Base-by-base conservation (phyloP, 1,139 yeast genomes). In the Eremothecium cymbalariae region DNA sequence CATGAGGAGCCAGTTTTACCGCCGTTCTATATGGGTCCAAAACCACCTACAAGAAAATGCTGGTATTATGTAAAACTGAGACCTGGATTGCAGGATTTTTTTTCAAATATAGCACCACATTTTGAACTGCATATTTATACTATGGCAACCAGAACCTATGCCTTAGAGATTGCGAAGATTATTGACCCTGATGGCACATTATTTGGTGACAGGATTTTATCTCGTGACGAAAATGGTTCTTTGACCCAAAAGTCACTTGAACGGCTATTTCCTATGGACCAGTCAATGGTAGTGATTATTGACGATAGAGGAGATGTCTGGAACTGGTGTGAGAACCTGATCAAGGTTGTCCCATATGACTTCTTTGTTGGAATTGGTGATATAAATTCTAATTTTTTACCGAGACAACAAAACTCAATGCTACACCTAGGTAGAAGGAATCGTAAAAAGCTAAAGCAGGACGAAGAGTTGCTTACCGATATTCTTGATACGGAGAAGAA, bases 271-370 rank as follows among this genome's bases (percentile, higher is more conserved):
- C 99, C 98, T 0, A 94, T 90, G 3, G 95, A 90, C 45, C 94
- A 94, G 24, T 79, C 94, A 11, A 83, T 90, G 95, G 98, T 90
- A 29, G 94, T 85, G 2, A 80, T 90, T 30, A 90, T 90, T 41
- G 99, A 90, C 59, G 99, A 90, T 56, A 72, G 99, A 56, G 98
- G 97, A 4, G 99, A 90, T 57, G 98, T 90, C 8, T 90, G 99
- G 99, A 85, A 83, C 53, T 90, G 98, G 98, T 84, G 86, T 45
- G 78, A 82, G 17, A 88, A 90, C 55, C 65, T 90, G 45, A 75
- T 90, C 41, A 85, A 88, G 56, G 98, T 90, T 7, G 82, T 86
- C 2, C 98, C 98, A 0, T 90, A 85, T 57, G 94, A 85, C 54
- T 93, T 90, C 51, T 93, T 93, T 51, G 94, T 86, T 27, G 97